Conservation (phyloP, 768 basidiomycete species). For the Psilocybe cubensis region DNA sequence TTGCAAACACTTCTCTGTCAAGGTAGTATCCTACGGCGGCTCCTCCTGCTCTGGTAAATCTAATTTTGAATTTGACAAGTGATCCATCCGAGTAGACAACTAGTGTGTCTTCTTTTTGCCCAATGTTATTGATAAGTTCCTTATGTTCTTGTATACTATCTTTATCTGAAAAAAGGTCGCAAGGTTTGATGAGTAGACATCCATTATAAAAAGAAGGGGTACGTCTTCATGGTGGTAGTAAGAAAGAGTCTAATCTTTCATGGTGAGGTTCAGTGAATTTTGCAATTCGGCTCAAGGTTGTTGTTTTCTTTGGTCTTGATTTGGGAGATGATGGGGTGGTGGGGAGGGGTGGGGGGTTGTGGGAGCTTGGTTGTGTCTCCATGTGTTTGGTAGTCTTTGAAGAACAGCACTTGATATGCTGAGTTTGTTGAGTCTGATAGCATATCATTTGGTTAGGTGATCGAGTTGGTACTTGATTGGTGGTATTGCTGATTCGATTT, state of each 20-base stretch:
- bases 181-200: constrained; percentile 5
- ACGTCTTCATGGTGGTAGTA: constrained; percentile 24
- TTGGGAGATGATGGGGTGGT: constrained; percentile 3
- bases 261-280: constrained; percentile 13
- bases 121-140: not conserved
- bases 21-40: constrained; percentile 19
- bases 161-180: not conserved
- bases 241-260: constrained; percentile 22
- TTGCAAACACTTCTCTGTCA: constrained; percentile 12
- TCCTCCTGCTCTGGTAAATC: constrained; percentile 20
- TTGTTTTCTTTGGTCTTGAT: constrained; percentile 7
- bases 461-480: constrained; percentile 27
- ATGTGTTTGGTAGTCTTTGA: constrained; percentile 18
- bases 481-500: constrained; percentile 34
- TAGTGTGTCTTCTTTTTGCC: not conserved
- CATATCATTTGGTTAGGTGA: constrained; percentile 5
- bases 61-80: constrained; percentile 3
- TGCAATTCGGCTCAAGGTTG: constrained; percentile 15
- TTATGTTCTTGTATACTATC: constrained; percentile 7
- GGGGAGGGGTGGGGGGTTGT: constrained; percentile 22
- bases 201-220: constrained; percentile 3
- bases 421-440: constrained; percentile 29
- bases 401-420: constrained; percentile 18
- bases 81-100: constrained; percentile 22
- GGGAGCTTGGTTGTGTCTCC: constrained; percentile 13